These are phyloP conservation scores for Trichosporon faecale DNA, from an alignment of 1,284 basidiomycete genomes.

Conservation along the genomic window DNA sequence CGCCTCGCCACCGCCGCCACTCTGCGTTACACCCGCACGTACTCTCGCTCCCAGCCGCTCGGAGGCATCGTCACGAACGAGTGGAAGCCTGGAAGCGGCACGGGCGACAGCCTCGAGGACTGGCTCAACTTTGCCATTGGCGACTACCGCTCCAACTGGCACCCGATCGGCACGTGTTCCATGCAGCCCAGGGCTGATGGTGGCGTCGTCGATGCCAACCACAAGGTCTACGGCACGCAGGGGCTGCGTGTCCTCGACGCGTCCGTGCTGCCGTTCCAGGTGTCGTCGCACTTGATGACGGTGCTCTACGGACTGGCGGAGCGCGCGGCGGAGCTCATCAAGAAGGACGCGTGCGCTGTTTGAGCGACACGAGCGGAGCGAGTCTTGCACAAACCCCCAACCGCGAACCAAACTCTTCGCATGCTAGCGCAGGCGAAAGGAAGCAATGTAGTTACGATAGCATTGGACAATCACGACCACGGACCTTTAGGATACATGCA, in stretches of 20 bases:
- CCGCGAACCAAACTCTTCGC: too few relatives aligned
- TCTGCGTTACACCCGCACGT: slow-evolving; percentile 28
- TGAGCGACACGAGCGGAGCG: not conserved
- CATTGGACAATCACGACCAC: not conserved
- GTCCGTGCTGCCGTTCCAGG: slow-evolving; percentile 54
- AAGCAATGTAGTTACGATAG: not conserved
- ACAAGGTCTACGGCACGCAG: slow-evolving; percentile 47
- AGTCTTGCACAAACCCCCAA: not conserved
- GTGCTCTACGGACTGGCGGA: slow-evolving; percentile 46
- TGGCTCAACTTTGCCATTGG: slow-evolving; percentile 50
- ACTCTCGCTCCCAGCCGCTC: slow-evolving; percentile 25
- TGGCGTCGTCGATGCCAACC: slow-evolving; percentile 57
- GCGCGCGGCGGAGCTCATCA: slow-evolving; percentile 44
- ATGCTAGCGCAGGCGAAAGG: too few relatives aligned
- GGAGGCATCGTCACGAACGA: slow-evolving; percentile 37
- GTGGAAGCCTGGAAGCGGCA: slow-evolving; percentile 41
- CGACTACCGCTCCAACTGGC: slow-evolving; percentile 42
- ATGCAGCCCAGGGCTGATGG: slow-evolving; percentile 63
- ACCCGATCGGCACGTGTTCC: slow-evolving; percentile 61
- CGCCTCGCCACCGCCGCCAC: slow-evolving; percentile 29
- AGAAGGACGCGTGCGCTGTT: slow-evolving; percentile 22
- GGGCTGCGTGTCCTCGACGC: slow-evolving; percentile 57
- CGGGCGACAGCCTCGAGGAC: slow-evolving; percentile 34
- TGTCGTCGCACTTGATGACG: slow-evolving; percentile 48
- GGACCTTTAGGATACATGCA: not conserved